A percentile compares a stretch with the other conserved stretches of the same genome.
Conservation (phyloP, 495 filamentous ascomycete species). For the Venustampulla echinocandica region DNA sequence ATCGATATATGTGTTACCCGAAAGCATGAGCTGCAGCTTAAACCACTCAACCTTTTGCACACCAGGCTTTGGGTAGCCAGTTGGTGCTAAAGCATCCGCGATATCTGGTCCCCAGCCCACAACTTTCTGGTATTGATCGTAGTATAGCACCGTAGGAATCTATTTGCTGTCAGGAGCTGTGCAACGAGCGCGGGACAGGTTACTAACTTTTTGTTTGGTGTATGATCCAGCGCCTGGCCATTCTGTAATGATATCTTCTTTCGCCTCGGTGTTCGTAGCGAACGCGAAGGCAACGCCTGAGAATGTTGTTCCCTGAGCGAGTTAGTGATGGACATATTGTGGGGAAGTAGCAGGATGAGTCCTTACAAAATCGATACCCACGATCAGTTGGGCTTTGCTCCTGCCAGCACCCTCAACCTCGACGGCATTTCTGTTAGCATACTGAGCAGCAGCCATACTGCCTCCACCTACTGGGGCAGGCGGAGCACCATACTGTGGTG, state of each 20-base stretch:
- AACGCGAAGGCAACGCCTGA: slow-evolving; percentile 69
- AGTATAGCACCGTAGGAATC: slow-evolving; percentile 70
- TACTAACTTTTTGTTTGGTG: slow-evolving; percentile 62
- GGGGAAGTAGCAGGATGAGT: background rate
- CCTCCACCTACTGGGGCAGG: slow-evolving; percentile 17
- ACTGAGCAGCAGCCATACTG: slow-evolving; percentile 34
- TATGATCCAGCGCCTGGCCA: slow-evolving; percentile 69
- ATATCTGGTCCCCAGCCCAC: slow-evolving; percentile 73
- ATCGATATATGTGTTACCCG: slow-evolving; percentile 71
- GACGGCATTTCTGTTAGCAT: slow-evolving; percentile 46
- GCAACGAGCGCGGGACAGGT: background rate
- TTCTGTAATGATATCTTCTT: slow-evolving; percentile 72
- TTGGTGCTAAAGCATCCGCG: slow-evolving; percentile 63
- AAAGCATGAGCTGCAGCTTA: slow-evolving; percentile 70
- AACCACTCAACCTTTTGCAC: slow-evolving; percentile 77
- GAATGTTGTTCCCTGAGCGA: slow-evolving; percentile 58
- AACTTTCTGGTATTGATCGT: slow-evolving; percentile 69
- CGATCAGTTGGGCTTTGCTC: slow-evolving; percentile 71
- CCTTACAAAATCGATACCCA: slow-evolving; percentile 74
- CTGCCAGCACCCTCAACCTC: slow-evolving; percentile 84
- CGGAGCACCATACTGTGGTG: slow-evolving; percentile 18
- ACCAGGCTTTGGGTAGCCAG: slow-evolving; percentile 65
- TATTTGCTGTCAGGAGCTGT: slow-evolving; percentile 28
- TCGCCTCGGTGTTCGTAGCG: slow-evolving; percentile 67
- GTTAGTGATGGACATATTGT: slow-evolving; percentile 1